A percentile compares a stretch with the other conserved stretches of the same genome.
These are phyloP conservation scores for Globisporangium irregulare DNA, from an alignment of 352 stramenopile species.

Conservation along the genomic window DNA sequence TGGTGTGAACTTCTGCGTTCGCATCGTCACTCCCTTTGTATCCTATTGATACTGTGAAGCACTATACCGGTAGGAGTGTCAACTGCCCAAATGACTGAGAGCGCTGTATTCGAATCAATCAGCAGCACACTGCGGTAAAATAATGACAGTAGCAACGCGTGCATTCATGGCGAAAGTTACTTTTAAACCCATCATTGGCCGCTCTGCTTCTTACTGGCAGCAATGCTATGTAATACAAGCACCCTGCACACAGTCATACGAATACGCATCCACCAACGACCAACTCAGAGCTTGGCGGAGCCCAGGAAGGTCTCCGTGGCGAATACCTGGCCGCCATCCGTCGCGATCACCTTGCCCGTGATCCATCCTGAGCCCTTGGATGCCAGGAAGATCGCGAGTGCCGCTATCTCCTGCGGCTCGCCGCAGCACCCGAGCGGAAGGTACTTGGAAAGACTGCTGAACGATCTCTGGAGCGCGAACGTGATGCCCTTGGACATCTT, in stretches of 20 bases:
- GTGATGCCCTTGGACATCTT: slow-evolving; percentile 87
- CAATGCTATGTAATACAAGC: neutral
- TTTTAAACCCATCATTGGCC: no score
- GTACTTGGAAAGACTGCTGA: slow-evolving; percentile 58
- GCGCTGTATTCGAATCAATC: slow-evolving; percentile 6
- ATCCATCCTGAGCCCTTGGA: slow-evolving; percentile 89
- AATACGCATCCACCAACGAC: neutral
- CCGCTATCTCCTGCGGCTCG: slow-evolving; percentile 90
- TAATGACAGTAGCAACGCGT: neutral
- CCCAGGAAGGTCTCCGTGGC: slow-evolving; percentile 42
- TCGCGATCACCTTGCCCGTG: slow-evolving; percentile 88
- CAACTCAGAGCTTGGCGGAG: slow-evolving; percentile 25
- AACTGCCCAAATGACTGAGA: neutral
- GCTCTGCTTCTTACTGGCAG: no score
- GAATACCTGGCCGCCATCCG: slow-evolving; percentile 86
- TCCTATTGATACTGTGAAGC: no score
- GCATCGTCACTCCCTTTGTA: neutral
- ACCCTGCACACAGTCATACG: neutral
- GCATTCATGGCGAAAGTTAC: neutral
- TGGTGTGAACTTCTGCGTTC: neutral
- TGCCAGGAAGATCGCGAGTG: slow-evolving; percentile 89
- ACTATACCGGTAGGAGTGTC: neutral
- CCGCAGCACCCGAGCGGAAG: slow-evolving; percentile 88
- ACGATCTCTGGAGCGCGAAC: slow-evolving; percentile 35
- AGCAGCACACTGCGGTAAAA: neutral